Base-by-base conservation (phyloP, 139 green algal genomes). In the Chlorella sp. region DNA sequence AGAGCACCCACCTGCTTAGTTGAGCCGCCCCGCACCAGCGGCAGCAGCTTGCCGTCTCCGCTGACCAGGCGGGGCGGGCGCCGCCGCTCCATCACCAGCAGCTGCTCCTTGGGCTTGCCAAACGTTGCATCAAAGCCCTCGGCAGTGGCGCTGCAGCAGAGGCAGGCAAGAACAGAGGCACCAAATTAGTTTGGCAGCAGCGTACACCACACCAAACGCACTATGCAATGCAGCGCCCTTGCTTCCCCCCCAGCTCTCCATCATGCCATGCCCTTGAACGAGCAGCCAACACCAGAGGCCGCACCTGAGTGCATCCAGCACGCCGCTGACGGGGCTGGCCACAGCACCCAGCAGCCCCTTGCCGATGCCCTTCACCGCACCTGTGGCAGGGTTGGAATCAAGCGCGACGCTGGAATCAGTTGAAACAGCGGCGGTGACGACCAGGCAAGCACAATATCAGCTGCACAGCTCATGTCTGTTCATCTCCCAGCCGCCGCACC, bases 321-420 rank as follows among this genome's bases (percentile, higher is more conserved):
- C 86, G 23, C 96, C 96, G 63, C 90, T 94, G 18, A 98, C 80
- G 1, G 95, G 94, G 39, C 95, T 90, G 7, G 92, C 93, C 17
- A 94, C 91, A 7, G 87, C 93, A 17, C 96, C 96, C 15, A 98
- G 88, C 18, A 99, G 16, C 2, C 96, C 96, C 80, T 92, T 90
- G 26, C 86, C 93, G n/a, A 96, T 63, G 41, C 95, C 93, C 68
- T 85, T 87, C 23, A 88, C 63, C 17, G 88, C 87, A 28, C 88
- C 88, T 91, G 88, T 60, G 30, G 44, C 44, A 51, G 44, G 7
- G 44, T 6, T 51, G 44, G 44, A 51, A 9, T 6, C 44, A 51
- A 51, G 44, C 44, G 44, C 7, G 7, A 51, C 44, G 9, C 44
- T n/a, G n/a, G n/a, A n/a, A n/a, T n/a, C n/a, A n/a, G n/a, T n/a